Evolutionary conservation across 225 moss, liverwort and hornwort genomes (phyloP).

Genomic region (Neckera pumila): DNA sequence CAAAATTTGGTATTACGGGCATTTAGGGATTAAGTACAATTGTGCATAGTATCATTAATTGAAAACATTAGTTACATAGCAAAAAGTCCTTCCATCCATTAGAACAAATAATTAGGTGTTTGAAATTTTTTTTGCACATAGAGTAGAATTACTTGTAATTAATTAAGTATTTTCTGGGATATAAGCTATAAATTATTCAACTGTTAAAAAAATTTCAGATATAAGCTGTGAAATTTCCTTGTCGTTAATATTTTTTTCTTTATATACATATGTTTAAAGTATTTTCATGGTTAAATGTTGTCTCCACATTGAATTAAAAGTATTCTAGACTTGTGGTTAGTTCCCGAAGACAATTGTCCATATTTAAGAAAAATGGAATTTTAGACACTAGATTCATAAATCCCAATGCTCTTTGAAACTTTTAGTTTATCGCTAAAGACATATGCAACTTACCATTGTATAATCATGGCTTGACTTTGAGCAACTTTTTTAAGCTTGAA

Average conservation of each 20-base stretch:
- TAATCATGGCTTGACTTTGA: fast-evolving
- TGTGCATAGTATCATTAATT: too few species aligned
- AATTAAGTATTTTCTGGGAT: not conserved
- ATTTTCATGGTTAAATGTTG: not conserved
- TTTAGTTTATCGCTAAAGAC: not conserved
- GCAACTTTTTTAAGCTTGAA: fast-evolving
- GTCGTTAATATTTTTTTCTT: not conserved
- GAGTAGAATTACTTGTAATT: not conserved
- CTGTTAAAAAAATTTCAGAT: too few species aligned
- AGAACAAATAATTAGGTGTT: not conserved
- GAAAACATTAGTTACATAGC: too few species aligned
- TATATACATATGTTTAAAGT: not conserved
- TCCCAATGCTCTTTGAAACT: not conserved
- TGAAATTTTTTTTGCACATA: not conserved
- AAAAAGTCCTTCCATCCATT: too few species aligned
- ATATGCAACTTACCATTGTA: not conserved
- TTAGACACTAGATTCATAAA: fast-evolving
- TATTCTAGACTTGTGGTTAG: too few species aligned
- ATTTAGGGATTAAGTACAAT: too few species aligned
- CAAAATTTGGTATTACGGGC: too few species aligned
- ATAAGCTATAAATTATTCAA: not conserved
- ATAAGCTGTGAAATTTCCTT: not conserved
- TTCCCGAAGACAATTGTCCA: not conserved
- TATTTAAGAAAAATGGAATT: not conserved
- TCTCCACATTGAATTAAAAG: fast-evolving